Conservation (phyloP, 2,329 filamentous ascomycete species). For the Aplosporella prunicola region DNA sequence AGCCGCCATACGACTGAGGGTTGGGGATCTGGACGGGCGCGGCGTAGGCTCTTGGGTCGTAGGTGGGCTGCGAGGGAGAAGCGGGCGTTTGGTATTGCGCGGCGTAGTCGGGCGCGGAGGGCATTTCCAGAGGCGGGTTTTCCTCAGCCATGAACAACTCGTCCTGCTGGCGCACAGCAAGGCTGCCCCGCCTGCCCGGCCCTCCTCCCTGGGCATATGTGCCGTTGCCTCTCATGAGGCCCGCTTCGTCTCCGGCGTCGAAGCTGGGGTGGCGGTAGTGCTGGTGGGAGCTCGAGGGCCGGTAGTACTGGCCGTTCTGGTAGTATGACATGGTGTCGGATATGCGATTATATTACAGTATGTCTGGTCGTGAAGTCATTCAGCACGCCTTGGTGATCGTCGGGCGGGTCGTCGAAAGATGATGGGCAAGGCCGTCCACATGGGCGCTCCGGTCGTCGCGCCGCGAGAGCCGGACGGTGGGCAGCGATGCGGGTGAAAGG, state of each 20-base stretch:
- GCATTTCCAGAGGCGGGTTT: conserved; percentile 20
- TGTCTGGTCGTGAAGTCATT: not conserved
- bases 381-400: not conserved
- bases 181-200: conserved; percentile 23
- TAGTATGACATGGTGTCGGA: conserved; percentile 45
- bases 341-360: not conserved
- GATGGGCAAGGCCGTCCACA: not conserved
- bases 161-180: conserved; percentile 36
- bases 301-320: conserved; percentile 44
- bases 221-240: conserved; percentile 35
- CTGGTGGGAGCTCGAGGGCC: conserved; percentile 32
- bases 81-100: conserved; percentile 43
- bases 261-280: conserved; percentile 57
- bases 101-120: conserved; percentile 32
- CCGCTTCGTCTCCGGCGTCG: conserved; percentile 63
- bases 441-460: no score
- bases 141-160: conserved; percentile 51
- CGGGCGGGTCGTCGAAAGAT: not conserved
- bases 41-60: conserved; percentile 55
- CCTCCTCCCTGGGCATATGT: conserved; percentile 27
- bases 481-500: no score
- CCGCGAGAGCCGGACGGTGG: not conserved
- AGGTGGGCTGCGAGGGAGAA: conserved; percentile 31
- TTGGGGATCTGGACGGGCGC: conserved; percentile 42
- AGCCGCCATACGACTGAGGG: conserved; percentile 50